phyloP scores from a whole-genome alignment of 1,139 yeast genomes.

The Nadsonia starkeyi-henricii region DNA sequence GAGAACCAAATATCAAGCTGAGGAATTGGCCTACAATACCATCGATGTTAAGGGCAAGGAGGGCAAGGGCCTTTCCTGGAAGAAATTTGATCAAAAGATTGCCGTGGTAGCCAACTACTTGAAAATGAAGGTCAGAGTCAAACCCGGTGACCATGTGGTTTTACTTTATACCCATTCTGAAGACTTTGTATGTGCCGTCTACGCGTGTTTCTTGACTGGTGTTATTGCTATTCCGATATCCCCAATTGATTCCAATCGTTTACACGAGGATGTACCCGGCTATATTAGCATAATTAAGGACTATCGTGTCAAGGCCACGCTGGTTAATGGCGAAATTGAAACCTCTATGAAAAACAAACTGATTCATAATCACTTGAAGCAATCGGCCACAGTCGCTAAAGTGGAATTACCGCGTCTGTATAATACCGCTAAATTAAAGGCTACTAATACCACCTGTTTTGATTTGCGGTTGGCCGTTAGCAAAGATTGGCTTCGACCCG shows the following conservation, averaged over 20 bases:
- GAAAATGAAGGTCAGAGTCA: constrained; percentile 33
- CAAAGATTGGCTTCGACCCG: constrained; percentile 23
- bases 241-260: constrained; percentile 55
- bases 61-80: constrained; percentile 64
- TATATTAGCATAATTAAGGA: constrained; percentile 54
- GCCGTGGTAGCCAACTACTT: constrained; percentile 57
- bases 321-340: constrained; percentile 71
- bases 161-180: constrained; percentile 81
- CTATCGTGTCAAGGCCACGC: constrained; percentile 54
- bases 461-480: constrained; percentile 32
- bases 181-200: constrained; percentile 69
- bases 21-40: constrained; percentile 67
- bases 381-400: constrained; percentile 30
- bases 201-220: constrained; percentile 79
- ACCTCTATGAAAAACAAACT: constrained; percentile 51
- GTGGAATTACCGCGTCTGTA: constrained; percentile 41
- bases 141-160: constrained; percentile 59
- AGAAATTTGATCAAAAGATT: constrained; percentile 61
- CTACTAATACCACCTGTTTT: constrained; percentile 35
- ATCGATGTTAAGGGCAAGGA: constrained; percentile 31
- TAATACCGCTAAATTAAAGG: constrained; percentile 56
- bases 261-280: constrained; percentile 64
- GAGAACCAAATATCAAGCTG: constrained; percentile 62
- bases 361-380: constrained; percentile 49
- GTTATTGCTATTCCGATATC: constrained; percentile 68